Conservation (phyloP, 108 stramenopile genomes). For the Skeletonema marinoi region DNA sequence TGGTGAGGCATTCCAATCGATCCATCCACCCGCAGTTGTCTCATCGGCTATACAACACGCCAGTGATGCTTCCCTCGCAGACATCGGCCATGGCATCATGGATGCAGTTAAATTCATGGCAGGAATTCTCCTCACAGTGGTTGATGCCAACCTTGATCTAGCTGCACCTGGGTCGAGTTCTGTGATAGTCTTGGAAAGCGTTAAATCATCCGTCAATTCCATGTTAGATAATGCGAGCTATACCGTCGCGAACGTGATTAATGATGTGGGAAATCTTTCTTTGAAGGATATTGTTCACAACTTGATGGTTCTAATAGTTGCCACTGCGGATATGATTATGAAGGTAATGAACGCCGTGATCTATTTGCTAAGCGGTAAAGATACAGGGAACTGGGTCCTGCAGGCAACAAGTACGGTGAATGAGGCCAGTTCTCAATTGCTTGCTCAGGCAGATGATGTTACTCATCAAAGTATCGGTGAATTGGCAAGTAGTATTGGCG, state of each 20-base stretch:
- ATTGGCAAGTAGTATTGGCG: slow-evolving; percentile 25
- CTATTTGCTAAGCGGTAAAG: slow-evolving; percentile 39
- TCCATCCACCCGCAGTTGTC: not conserved
- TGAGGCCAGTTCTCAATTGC: slow-evolving; percentile 12
- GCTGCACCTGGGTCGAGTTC: slow-evolving; percentile 24
- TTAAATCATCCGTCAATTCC: slow-evolving; percentile 16
- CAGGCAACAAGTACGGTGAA: slow-evolving; percentile 29
- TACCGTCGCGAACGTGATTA: slow-evolving; percentile 13
- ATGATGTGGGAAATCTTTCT: slow-evolving; percentile 24
- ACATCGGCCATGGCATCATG: slow-evolving; percentile 23
- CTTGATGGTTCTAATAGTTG: slow-evolving; percentile 28
- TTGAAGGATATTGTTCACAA: slow-evolving; percentile 31
- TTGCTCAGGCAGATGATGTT: slow-evolving; percentile 33
- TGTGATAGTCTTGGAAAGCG: slow-evolving; percentile 9
- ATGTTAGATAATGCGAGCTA: slow-evolving; percentile 27
- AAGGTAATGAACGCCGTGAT: slow-evolving; percentile 35
- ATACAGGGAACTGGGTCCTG: slow-evolving; percentile 22
- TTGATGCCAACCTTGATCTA: slow-evolving; percentile 19
- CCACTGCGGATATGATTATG: slow-evolving; percentile 27
- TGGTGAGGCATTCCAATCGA: not conserved
- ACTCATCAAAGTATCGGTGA: slow-evolving; percentile 30
- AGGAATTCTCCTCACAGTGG: slow-evolving; percentile 19
- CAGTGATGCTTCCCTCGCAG: slow-evolving; percentile 28
- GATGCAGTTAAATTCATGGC: slow-evolving; percentile 20
- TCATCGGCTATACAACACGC: slow-evolving; percentile 7